Base-by-base conservation (phyloP, 495 filamentous ascomycete species). In the Amphirosellinia nigrospora region DNA sequence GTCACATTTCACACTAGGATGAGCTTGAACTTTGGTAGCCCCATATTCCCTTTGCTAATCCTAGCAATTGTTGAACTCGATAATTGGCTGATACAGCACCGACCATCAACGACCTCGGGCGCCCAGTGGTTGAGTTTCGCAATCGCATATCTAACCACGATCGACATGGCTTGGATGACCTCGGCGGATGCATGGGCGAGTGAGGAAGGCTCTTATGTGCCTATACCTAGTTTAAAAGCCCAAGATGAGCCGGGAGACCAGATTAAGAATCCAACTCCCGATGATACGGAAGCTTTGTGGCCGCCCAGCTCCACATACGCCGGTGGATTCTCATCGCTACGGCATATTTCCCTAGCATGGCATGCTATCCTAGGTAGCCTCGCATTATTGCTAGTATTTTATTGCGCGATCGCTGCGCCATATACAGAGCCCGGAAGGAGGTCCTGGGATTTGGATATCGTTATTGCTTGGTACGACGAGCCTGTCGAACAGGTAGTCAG, bases 371-470 rank as follows among this genome's bases (percentile, higher is more conserved):
- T 70, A 2, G 50, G 46, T 7, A 46, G 34, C n/a, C 28, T 64
- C 21, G 60, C 60, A 23, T n/a, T 64, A 13, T 50, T 64, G n/a
- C 38, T 70, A 4, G 34, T 53, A 41, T 55, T 64, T 26, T 63
- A 63, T 9, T 70, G 59, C 26, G 68, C 68, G 23, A 26, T 70
- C 1, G 60, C 46, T 30, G 39, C 34, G 48, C 39, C 68, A 1
- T 53, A 43, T 39, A 26, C 28, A 15, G 60, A 70, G 26, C 46
- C 60, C 2, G 48, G 0, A 32, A 64, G 53, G n/a, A 56, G 68
- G 23, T 64, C 59, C 41, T 70, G 68, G 68, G 68, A 70, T 64
- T 39, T 70, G 2, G 68, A 70, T 39, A 64, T 70, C 50, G 68
- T 70, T 13, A 39, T 70, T 23, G 68, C 68, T 6, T 52, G 68